phyloP scores from a whole-genome alignment of 371 early-diverging fungal genomes.

The Fennellomyces sp. region DNA sequence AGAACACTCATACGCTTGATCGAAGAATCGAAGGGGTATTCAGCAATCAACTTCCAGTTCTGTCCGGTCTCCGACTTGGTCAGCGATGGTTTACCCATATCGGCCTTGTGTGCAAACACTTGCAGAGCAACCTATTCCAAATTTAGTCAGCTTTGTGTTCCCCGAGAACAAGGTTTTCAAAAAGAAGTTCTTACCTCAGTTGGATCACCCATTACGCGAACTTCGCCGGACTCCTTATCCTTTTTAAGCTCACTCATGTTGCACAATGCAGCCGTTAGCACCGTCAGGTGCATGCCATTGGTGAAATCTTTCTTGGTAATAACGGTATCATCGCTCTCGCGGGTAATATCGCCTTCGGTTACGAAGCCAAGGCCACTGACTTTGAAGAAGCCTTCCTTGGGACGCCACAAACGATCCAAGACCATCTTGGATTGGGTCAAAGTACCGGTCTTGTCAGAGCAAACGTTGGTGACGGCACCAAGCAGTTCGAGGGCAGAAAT shows the following conservation, averaged over 20 bases:
- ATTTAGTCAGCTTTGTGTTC: slow-evolving; percentile 1
- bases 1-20: slow-evolving; percentile 94
- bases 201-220: slow-evolving; percentile 81
- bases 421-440: slow-evolving; percentile 94
- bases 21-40: slow-evolving; percentile 83
- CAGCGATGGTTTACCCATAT: slow-evolving; percentile 67
- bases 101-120: slow-evolving; percentile 76
- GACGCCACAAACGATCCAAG: slow-evolving; percentile 74
- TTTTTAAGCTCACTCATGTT: slow-evolving; percentile 74
- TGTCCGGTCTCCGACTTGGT: slow-evolving; percentile 32
- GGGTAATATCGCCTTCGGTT: slow-evolving; percentile 37
- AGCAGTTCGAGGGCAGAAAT: slow-evolving; percentile 88
- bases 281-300: slow-evolving; percentile 41
- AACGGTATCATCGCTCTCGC: slow-evolving; percentile 18
- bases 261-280: slow-evolving; percentile 66
- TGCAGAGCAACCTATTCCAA: slow-evolving; percentile 59
- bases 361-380: slow-evolving; percentile 67
- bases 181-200: slow-evolving; percentile 65
- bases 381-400: slow-evolving; percentile 62
- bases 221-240: slow-evolving; percentile 62
- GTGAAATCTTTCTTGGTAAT: slow-evolving; percentile 38
- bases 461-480: slow-evolving; percentile 91
- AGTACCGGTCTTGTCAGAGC: slow-evolving; percentile 97
- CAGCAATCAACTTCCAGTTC: slow-evolving; percentile 72
- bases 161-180: background rate